Evolutionary conservation across 2,329 filamentous ascomycete genomes (phyloP).

Genomic region (Xylariaceae sp.): DNA sequence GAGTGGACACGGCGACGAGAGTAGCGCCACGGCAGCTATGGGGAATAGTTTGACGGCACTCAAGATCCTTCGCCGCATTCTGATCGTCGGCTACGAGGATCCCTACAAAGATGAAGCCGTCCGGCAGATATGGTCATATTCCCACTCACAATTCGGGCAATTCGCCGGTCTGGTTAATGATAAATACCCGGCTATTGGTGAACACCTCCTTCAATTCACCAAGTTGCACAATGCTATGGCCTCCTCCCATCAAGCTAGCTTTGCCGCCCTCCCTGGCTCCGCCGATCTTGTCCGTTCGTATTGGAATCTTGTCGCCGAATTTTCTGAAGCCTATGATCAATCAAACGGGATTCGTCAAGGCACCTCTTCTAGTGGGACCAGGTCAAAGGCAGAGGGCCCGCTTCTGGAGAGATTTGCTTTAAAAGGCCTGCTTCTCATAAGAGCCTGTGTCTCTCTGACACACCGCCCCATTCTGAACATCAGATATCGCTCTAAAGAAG

Average conservation of each 20-base stretch:
- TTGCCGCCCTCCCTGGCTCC: constrained; percentile 74
- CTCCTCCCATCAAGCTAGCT: constrained; percentile 70
- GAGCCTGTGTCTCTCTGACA: constrained; percentile 78
- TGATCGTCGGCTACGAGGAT: constrained; percentile 76
- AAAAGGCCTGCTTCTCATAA: constrained; percentile 74
- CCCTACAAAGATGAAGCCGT: constrained; percentile 75
- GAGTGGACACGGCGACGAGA: constrained; percentile 52
- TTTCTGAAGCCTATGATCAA: constrained; percentile 67
- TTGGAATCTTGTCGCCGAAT: constrained; percentile 73
- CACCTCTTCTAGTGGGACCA: constrained; percentile 35
- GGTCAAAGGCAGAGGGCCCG: constrained; percentile 52
- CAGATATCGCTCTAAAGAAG: constrained; percentile 69
- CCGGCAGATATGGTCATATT: constrained; percentile 72
- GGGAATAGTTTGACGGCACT: constrained; percentile 72
- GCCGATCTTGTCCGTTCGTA: constrained; percentile 73
- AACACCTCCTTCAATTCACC: constrained; percentile 81
- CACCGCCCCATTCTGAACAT: constrained; percentile 77
- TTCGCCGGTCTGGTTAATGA: constrained; percentile 56
- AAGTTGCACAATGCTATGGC: constrained; percentile 90
- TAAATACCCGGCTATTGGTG: constrained; percentile 50
- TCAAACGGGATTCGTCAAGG: constrained; percentile 51
- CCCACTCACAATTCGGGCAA: constrained; percentile 70
- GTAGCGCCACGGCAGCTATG: constrained; percentile 57
- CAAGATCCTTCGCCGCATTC: constrained; percentile 71
- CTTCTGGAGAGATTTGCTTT: constrained; percentile 74